Conservation (phyloP, 495 filamentous ascomycete genomes). For the Halenospora varia region DNA sequence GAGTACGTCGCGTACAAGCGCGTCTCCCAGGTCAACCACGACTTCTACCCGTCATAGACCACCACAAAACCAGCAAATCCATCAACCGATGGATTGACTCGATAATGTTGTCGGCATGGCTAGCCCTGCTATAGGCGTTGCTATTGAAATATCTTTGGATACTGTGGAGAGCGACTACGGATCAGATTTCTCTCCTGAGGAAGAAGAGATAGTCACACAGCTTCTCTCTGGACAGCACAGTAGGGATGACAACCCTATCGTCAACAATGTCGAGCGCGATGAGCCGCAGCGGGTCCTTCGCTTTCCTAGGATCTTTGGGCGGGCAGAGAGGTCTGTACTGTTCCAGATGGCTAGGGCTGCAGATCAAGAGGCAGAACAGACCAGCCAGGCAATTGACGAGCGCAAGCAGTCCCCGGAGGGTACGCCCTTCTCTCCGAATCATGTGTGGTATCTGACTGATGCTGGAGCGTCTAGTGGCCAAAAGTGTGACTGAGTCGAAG, state of each 20-base stretch:
- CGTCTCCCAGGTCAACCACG: background rate
- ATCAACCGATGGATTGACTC: constrained; percentile 20
- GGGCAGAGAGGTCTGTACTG: constrained; percentile 32
- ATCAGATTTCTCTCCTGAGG: constrained; percentile 64
- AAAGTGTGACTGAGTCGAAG: too few relatives aligned
- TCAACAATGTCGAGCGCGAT: constrained; percentile 33
- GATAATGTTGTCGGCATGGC: constrained; percentile 16
- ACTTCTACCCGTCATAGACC: background rate
- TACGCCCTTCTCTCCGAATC: constrained; percentile 28
- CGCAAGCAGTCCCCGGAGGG: constrained; percentile 41
- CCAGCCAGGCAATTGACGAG: constrained; percentile 15
- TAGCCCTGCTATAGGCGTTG: constrained; percentile 11
- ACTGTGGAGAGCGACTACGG: constrained; percentile 62
- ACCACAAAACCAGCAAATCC: too few relatives aligned
- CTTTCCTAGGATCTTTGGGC: constrained; percentile 39
- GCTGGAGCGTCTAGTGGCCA: constrained; percentile 64
- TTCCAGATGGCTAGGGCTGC: constrained; percentile 34
- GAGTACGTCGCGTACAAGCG: background rate
- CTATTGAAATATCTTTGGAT: background rate
- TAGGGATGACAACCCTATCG: constrained; percentile 23
- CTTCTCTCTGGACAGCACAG: constrained; percentile 17
- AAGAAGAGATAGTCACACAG: constrained; percentile 40
- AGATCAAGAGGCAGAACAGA: constrained; percentile 24
- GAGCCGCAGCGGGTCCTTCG: constrained; percentile 29
- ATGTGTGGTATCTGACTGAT: constrained; percentile 48